Evolutionary conservation across 1,139 yeast genomes (phyloP).

Genomic region (Suzukiozyma palmioleophila): DNA sequence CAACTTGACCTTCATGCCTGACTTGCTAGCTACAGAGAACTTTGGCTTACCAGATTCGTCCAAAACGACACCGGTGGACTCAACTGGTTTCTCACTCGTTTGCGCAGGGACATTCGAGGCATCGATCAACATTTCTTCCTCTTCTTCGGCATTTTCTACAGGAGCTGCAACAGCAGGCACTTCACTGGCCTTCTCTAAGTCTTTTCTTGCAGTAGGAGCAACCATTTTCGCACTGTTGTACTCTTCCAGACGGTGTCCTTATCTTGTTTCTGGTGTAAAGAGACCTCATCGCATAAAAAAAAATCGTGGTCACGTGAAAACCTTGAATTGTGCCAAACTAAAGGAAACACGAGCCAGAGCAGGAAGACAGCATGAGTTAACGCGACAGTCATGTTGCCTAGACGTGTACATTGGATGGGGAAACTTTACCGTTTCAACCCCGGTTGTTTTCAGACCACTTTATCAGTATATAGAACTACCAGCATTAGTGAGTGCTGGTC

Average conservation of each 20-base stretch:
- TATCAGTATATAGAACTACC: no score
- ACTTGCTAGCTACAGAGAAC: constrained; percentile 67
- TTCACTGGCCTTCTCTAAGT: constrained; percentile 6
- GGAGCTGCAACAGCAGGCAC: constrained; percentile 8
- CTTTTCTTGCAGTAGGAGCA: constrained; percentile 66
- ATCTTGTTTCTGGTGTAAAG: not conserved
- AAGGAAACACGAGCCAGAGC: no score
- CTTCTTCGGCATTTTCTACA: constrained; percentile 12
- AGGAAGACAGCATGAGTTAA: no score
- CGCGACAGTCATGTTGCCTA: no score
- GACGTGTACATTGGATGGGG: no score
- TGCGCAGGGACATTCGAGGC: constrained; percentile 37
- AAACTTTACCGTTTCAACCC: no score
- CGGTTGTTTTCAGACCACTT: no score
- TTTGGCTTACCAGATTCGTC: constrained; percentile 91
- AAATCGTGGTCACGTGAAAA: constrained; percentile 1
- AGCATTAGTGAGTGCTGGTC: no score
- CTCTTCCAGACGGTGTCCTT: not conserved
- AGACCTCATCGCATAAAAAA: constrained; percentile 1
- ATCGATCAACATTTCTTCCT: constrained; percentile 68
- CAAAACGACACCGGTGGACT: constrained; percentile 53
- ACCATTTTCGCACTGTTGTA: constrained; percentile 48
- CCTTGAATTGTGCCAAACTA: not conserved
- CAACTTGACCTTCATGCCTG: constrained; percentile 68
- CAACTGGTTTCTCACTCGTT: constrained; percentile 15